A percentile compares a stretch with the other conserved stretches of the same genome.
Conservation (phyloP, 805 yeast species). For the Brettanomyces naardenensis region DNA sequence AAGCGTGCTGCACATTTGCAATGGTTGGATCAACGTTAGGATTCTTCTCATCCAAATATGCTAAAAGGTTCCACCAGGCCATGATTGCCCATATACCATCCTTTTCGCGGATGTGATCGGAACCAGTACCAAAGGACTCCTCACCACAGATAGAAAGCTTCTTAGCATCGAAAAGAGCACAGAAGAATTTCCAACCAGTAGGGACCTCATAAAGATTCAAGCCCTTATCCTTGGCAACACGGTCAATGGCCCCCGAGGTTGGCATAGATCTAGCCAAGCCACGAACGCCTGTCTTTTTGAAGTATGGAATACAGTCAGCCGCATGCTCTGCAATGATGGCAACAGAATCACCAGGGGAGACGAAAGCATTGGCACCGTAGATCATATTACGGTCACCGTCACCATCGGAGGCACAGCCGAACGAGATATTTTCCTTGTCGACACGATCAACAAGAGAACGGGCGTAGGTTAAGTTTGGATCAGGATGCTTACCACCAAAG, state of each 20-base stretch:
- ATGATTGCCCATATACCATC: constrained; percentile 97
- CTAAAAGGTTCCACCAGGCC: constrained; percentile 95
- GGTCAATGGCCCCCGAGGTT: constrained; percentile 87
- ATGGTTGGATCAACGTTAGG: constrained; percentile 50
- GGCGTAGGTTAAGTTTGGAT: constrained; percentile 95
- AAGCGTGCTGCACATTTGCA: constrained; percentile 68
- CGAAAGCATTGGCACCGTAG: constrained; percentile 90
- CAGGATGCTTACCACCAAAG: constrained; percentile 97
- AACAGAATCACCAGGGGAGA: constrained; percentile 96
- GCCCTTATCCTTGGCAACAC: constrained; percentile 75
- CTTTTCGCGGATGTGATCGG: constrained; percentile 94
- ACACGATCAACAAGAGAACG: constrained; percentile 77
- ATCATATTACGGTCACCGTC: constrained; percentile 99
- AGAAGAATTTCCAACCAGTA: constrained; percentile 98
- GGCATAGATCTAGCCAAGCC: constrained; percentile 98
- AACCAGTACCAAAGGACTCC: constrained; percentile 97
- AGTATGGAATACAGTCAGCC: constrained; percentile 85
- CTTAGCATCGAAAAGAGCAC: constrained; percentile 88
- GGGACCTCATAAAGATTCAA: constrained; percentile 88
- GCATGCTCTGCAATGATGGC: constrained; percentile 90
- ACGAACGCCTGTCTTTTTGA: constrained; percentile 72
- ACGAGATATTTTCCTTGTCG: constrained; percentile 73
- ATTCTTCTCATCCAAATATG: constrained; percentile 58
- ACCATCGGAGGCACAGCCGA: constrained; percentile 99
- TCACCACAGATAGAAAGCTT: constrained; percentile 96